Evolutionary conservation across 2,329 filamentous ascomycete species (phyloP), one percentile per base, ranked within the genome.

Genomic region (Fusarium coffeatum): DNA sequence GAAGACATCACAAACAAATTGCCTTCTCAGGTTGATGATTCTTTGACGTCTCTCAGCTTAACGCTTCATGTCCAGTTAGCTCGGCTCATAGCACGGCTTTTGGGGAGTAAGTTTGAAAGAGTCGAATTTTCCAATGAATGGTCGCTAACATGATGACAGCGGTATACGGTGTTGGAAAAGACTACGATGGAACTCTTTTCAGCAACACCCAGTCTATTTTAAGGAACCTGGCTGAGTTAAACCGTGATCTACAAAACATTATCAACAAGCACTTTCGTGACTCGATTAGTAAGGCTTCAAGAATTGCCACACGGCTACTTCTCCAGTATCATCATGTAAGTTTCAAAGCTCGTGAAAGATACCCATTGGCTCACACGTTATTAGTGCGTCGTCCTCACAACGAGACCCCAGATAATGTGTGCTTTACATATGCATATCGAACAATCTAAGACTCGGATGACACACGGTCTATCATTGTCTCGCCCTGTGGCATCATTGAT

Each of bases 361-460:
- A 30, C 5, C 28, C 12, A 6, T 2, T 1, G 1, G 15, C 49
- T 74, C 7, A 72, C 18, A 0, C 8, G 16, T 3, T 9, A 9
- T 2, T 1, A 76, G 74, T 77, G 76, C 12, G 75, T 77, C 1
- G 76, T 77, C 6, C 72, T 77, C 12, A 77, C 76, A 2, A 77
- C 76, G 0, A 64, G 76, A 2, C 76, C 76, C 2, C 75, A 77
- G 18, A 77, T 77, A 11, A 77, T 77, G 76, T 77, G 76, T n/a
- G 77, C 76, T 1, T 53, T 79, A 3, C 77, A 78, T 22, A 77
- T 78, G 64, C 74, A 76, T 10, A 76, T 77, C 2, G 76, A 76
- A 25, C 71, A 75, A 41, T 68, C 70, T 4, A 72, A 69, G 22
- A 73, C 64, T 5, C 70, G 66, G 13, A 58, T 62, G 30, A 64